Conservation (phyloP, 2,329 filamentous ascomycete species). For the Nectriaceae sp. region DNA sequence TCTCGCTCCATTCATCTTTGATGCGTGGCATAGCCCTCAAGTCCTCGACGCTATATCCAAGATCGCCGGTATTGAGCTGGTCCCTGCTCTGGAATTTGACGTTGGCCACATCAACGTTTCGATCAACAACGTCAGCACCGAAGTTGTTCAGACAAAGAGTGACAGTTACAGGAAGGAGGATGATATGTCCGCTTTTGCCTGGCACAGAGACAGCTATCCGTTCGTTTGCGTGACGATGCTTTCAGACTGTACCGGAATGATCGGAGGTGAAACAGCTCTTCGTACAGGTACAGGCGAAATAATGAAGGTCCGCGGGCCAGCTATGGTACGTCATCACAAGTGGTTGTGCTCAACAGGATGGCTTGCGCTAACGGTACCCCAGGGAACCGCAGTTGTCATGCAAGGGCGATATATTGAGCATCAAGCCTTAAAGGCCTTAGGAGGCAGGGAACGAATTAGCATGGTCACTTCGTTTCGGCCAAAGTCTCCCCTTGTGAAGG, state of each 20-base stretch:
- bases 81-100: conserved; percentile 55
- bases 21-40: conserved; percentile 42
- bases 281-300: conserved; percentile 52
- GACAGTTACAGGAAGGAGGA: conserved; percentile 25
- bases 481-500: conserved; percentile 51
- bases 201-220: conserved; percentile 66
- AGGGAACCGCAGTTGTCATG: conserved; percentile 62
- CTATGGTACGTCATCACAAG: not conserved
- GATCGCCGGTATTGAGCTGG: conserved; percentile 55
- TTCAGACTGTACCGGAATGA: conserved; percentile 62
- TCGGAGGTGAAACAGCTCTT: conserved; percentile 65
- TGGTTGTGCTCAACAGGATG: not conserved
- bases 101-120: conserved; percentile 57
- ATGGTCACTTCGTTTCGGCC: conserved; percentile 69
- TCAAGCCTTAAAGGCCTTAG: conserved; percentile 59
- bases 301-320: conserved; percentile 58
- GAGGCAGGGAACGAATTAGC: conserved; percentile 62
- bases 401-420: conserved; percentile 70
- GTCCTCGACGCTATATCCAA: conserved; percentile 49
- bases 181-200: conserved; percentile 57
- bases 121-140: conserved; percentile 40
- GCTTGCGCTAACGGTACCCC: not conserved
- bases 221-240: conserved; percentile 70
- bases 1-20: conserved; percentile 61
- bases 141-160: conserved; percentile 35